Evolutionary conservation across 345 rosid genomes (phyloP).

Genomic region (Citropsis articulata): DNA sequence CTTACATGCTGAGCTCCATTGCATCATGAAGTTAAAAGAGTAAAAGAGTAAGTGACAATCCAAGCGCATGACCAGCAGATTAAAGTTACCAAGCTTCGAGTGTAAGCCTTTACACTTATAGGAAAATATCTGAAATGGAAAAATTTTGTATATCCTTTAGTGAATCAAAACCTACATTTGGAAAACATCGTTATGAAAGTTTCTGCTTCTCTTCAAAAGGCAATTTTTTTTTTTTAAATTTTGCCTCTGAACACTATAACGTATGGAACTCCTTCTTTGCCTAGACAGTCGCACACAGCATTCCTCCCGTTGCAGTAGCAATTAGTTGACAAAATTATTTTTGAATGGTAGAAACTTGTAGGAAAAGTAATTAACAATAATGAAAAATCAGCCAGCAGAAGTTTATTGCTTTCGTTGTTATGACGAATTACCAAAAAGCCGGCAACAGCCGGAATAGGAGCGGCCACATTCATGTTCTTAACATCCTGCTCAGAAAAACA

Average conservation of each 20-base stretch:
- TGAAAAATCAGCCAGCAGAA: no score
- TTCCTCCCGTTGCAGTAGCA: not conserved
- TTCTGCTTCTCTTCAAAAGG: not conserved
- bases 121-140: constrained; percentile 14
- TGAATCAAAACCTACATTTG: not conserved
- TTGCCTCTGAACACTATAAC: constrained; percentile 16
- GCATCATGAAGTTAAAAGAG: constrained; percentile 31
- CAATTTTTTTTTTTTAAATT: no score
- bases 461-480: not conserved
- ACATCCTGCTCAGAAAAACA: constrained; percentile 8
- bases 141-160: not conserved
- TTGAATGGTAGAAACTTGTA: not conserved
- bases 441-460: constrained; percentile 15
- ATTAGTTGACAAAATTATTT: not conserved
- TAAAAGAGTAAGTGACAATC: constrained; percentile 40
- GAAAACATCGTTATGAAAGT: not conserved
- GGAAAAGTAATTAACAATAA: not conserved
- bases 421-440: not conserved
- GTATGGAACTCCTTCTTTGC: constrained; percentile 10
- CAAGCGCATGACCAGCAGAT: constrained; percentile 22
- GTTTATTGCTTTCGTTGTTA: no score
- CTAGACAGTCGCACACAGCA: not conserved
- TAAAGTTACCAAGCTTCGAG: constrained; percentile 14
- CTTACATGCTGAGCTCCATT: constrained; percentile 51
- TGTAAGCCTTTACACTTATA: constrained; percentile 13